A percentile compares a stretch with the other conserved stretches of the same genome.
These are phyloP conservation scores for Talaromyces wortmannii DNA, from an alignment of 495 filamentous ascomycete genomes.

Conservation along the genomic window DNA sequence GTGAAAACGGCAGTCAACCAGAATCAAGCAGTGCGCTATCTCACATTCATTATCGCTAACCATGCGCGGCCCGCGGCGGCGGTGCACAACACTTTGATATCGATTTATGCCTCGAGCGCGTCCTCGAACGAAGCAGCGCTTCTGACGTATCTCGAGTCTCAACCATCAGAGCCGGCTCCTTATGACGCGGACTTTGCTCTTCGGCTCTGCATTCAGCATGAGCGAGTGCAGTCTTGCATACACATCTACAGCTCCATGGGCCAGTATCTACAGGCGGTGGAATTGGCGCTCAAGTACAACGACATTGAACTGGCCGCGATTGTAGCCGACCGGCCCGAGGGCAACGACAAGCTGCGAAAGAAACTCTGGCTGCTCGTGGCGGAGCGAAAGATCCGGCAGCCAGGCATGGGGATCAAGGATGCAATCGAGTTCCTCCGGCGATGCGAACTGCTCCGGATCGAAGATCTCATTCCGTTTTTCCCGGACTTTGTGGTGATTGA, in stretches of 20 bases:
- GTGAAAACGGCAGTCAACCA: conserved; percentile 42
- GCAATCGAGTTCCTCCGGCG: conserved; percentile 91
- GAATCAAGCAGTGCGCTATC: conserved; percentile 92
- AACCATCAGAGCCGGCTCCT: conserved; percentile 62
- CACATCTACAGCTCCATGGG: conserved; percentile 96
- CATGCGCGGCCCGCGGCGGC: conserved; percentile 75
- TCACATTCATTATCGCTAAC: conserved; percentile 88
- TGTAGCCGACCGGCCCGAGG: conserved; percentile 80
- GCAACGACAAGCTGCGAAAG: conserved; percentile 75
- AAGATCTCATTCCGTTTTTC: conserved; percentile 97
- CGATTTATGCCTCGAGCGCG: conserved; percentile 84
- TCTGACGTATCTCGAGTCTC: conserved; percentile 77
- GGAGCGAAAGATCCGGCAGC: conserved; percentile 80
- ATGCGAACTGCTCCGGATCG: conserved; percentile 87
- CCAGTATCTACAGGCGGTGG: conserved; percentile 85
- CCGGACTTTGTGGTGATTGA: conserved; percentile 99
- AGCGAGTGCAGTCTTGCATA: conserved; percentile 85
- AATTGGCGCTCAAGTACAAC: conserved; percentile 80
- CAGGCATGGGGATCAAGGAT: conserved; percentile 76
- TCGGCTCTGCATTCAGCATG: conserved; percentile 87
- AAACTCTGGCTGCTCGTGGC: conserved; percentile 93
- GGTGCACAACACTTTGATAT: conserved; percentile 96
- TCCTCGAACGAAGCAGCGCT: conserved; percentile 77
- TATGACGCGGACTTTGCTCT: conserved; percentile 98
- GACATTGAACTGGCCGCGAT: conserved; percentile 83